These are phyloP conservation scores for Aspergillus vadensis DNA, from an alignment of 2,329 filamentous ascomycete genomes.

Conservation along the genomic window DNA sequence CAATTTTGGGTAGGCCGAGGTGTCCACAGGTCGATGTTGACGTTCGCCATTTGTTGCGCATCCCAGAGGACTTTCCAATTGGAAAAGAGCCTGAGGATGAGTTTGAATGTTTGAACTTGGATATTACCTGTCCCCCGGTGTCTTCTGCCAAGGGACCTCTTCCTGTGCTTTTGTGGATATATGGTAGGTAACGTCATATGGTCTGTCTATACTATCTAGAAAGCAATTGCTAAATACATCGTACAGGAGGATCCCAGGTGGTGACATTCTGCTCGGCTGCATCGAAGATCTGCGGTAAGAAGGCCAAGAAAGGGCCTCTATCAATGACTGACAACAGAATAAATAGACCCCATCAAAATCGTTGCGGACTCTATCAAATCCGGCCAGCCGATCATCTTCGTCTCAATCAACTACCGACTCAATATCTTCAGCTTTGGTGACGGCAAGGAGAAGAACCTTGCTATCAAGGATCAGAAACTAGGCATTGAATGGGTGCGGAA, in stretches of 20 bases:
- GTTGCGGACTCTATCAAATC: constrained; percentile 39
- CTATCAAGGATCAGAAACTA: constrained; percentile 39
- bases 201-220: too few species aligned
- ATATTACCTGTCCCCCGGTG: constrained; percentile 37
- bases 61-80: constrained; percentile 39
- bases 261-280: constrained; percentile 49
- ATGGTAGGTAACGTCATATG: constrained; percentile 33
- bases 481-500: constrained; percentile 44
- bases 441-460: constrained; percentile 44
- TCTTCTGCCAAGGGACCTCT: constrained; percentile 12
- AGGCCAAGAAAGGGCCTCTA: too few species aligned
- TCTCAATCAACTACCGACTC: constrained; percentile 48
- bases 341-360: constrained; percentile 37
- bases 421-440: constrained; percentile 52
- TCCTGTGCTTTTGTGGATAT: constrained; percentile 51
- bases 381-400: constrained; percentile 44
- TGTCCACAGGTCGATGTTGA: constrained; percentile 48
- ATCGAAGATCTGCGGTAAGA: constrained; percentile 46
- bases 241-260: constrained; percentile 45
- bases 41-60: constrained; percentile 47
- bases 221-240: not conserved
- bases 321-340: not conserved
- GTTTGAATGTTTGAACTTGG: constrained; percentile 48
- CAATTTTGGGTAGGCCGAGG: constrained; percentile 35
- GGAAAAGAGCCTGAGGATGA: constrained; percentile 43